phyloP scores from a whole-genome alignment of 441 rosid species.

The Mallotus japonicus region DNA sequence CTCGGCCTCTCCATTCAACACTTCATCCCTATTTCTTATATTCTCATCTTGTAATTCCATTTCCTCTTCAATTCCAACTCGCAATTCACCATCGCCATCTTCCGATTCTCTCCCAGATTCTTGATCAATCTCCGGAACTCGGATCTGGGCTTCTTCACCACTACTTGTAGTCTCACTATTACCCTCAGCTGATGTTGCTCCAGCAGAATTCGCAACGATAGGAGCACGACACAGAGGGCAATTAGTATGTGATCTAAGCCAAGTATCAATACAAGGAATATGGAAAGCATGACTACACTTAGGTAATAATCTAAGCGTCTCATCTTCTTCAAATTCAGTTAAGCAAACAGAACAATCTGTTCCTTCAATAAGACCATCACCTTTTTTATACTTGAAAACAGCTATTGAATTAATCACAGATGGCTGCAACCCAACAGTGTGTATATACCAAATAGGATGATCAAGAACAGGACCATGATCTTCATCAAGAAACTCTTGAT shows the following conservation, averaged over 20 bases:
- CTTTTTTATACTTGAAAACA: conserved; percentile 53
- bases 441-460: conserved; percentile 65
- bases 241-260: conserved; percentile 59
- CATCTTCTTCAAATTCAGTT: conserved; percentile 58
- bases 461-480: conserved; percentile 49
- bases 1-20: conserved; percentile 3
- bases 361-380: conserved; percentile 64
- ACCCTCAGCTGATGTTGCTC: conserved; percentile 17
- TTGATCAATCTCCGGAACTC: conserved; percentile 16
- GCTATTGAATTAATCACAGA: conserved; percentile 58
- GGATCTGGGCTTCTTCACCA: conserved; percentile 19
- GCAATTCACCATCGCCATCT: conserved; percentile 19
- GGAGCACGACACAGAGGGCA: conserved; percentile 74
- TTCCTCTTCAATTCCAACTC: conserved; percentile 21
- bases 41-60: conserved; percentile 7
- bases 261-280: conserved; percentile 58
- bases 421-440: conserved; percentile 60
- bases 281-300: conserved; percentile 74
- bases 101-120: conserved; percentile 24
- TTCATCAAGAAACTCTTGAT: conserved; percentile 43
- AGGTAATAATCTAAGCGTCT: conserved; percentile 48
- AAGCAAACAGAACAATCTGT: conserved; percentile 66
- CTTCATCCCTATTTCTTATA: conserved; percentile 28
- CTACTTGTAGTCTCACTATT: conserved; percentile 7
- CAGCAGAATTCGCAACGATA: conserved; percentile 21